phyloP scores from a whole-genome alignment of 768 basidiomycete species.

The Scleroderma citrinum region DNA sequence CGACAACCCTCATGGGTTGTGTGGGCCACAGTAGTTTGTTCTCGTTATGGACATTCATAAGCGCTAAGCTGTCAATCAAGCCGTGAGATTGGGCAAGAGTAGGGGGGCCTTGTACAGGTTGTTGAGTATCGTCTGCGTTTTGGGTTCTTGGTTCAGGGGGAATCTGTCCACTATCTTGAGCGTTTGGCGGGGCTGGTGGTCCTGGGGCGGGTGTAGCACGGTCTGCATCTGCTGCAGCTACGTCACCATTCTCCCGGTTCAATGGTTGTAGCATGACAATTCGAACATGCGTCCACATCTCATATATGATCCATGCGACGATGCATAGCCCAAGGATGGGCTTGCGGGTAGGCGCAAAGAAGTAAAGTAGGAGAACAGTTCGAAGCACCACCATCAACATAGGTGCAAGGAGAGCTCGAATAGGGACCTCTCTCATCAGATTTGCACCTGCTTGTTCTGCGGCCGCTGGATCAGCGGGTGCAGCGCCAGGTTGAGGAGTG shows the following conservation, averaged over 20 bases:
- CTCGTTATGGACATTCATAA: constrained; percentile 52
- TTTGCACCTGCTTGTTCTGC: constrained; percentile 27
- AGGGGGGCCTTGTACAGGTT: constrained; percentile 24
- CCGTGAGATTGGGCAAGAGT: constrained; percentile 26
- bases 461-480: constrained; percentile 10
- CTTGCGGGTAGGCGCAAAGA: constrained; percentile 69
- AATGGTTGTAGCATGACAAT: constrained; percentile 34
- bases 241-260: constrained; percentile 27
- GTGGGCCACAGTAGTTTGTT: constrained; percentile 42
- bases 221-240: constrained; percentile 12
- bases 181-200: constrained; percentile 12
- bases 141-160: constrained; percentile 8
- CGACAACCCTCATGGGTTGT: constrained; percentile 11
- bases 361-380: constrained; percentile 64
- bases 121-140: constrained; percentile 11
- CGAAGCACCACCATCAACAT: constrained; percentile 63
- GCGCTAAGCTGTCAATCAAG: constrained; percentile 48
- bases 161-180: constrained; percentile 11
- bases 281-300: constrained; percentile 67
- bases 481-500: constrained; percentile 12
- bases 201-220: constrained; percentile 15
- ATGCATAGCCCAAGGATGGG: constrained; percentile 65
- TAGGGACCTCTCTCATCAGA: constrained; percentile 47
- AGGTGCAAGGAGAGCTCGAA: constrained; percentile 65
- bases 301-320: constrained; percentile 65